phyloP scores from a whole-genome alignment of 345 rosid genomes.

The Brassica rapa region DNA sequence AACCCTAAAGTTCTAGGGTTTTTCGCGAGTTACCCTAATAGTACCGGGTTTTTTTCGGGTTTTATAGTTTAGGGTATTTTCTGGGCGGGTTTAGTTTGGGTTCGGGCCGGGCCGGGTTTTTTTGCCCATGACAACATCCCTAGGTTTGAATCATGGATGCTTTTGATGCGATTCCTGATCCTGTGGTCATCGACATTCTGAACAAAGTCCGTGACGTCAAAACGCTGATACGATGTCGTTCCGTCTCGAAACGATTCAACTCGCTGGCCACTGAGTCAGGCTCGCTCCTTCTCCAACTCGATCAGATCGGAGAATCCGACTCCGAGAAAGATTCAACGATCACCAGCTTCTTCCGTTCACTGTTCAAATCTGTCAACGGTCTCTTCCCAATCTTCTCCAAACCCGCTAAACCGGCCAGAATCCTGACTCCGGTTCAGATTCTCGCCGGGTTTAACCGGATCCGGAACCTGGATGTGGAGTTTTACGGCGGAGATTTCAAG shows the following conservation, averaged over 20 bases:
- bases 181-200: slow-evolving; percentile 38
- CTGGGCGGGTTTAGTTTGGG: too few species aligned
- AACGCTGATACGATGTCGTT: slow-evolving; percentile 41
- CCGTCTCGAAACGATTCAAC: slow-evolving; percentile 39
- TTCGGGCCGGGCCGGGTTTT: too few species aligned
- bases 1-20: too few species aligned
- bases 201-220: slow-evolving; percentile 43
- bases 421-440: slow-evolving; percentile 37
- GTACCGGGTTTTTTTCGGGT: too few species aligned
- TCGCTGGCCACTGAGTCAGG: slow-evolving; percentile 35
- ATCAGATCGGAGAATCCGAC: slow-evolving; percentile 37
- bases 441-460: slow-evolving; percentile 38
- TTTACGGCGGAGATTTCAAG: slow-evolving; percentile 33
- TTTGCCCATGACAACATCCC: too few species aligned
- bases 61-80: too few species aligned
- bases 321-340: slow-evolving; percentile 31
- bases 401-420: background rate
- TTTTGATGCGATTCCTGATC: slow-evolving; percentile 43
- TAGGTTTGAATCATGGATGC: slow-evolving; percentile 37
- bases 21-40: too few species aligned
- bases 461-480: slow-evolving; percentile 38
- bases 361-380: slow-evolving; percentile 30
- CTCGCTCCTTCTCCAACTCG: slow-evolving; percentile 41
- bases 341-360: slow-evolving; percentile 30
- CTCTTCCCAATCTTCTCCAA: slow-evolving; percentile 30